These are phyloP conservation scores for Pascua sp. DNA, from an alignment of 1,284 basidiomycete species.

Conservation along the genomic window DNA sequence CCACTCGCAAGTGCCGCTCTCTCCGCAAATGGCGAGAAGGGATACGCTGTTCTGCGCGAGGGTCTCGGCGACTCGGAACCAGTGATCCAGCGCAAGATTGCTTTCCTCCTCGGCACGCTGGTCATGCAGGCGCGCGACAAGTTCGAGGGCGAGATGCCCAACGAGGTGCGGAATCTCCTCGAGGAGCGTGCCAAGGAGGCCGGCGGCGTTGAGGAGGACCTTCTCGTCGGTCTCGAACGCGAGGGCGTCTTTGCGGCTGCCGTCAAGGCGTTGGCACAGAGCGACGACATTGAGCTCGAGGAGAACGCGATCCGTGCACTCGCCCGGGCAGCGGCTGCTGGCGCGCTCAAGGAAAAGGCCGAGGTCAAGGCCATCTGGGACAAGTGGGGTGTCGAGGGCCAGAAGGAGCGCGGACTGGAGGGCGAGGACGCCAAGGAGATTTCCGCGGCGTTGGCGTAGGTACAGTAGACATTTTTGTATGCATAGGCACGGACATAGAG, in stretches of 20 bases:
- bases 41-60: slow-evolving; percentile 27
- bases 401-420: slow-evolving; percentile 35
- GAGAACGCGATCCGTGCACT: slow-evolving; percentile 70
- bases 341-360: slow-evolving; percentile 44
- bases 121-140: slow-evolving; percentile 63
- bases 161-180: slow-evolving; percentile 35
- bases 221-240: slow-evolving; percentile 27
- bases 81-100: slow-evolving; percentile 72
- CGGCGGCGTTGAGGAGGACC: slow-evolving; percentile 25
- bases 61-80: slow-evolving; percentile 66
- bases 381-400: slow-evolving; percentile 32
- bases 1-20: slow-evolving; percentile 27
- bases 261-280: slow-evolving; percentile 53
- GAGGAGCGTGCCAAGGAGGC: slow-evolving; percentile 22
- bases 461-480: too few relatives aligned
- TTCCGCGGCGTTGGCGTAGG: too few relatives aligned
- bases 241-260: slow-evolving; percentile 20
- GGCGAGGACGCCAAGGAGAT: slow-evolving; percentile 27
- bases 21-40: slow-evolving; percentile 16
- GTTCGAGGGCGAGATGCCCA: slow-evolving; percentile 44
- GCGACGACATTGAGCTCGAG: slow-evolving; percentile 70
- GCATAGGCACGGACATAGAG: too few relatives aligned
- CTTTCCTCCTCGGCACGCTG: slow-evolving; percentile 77
- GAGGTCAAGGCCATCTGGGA: slow-evolving; percentile 32
- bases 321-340: slow-evolving; percentile 41